phyloP scores from a whole-genome alignment of 2,329 filamentous ascomycete species.

The Aspergillus sergii region DNA sequence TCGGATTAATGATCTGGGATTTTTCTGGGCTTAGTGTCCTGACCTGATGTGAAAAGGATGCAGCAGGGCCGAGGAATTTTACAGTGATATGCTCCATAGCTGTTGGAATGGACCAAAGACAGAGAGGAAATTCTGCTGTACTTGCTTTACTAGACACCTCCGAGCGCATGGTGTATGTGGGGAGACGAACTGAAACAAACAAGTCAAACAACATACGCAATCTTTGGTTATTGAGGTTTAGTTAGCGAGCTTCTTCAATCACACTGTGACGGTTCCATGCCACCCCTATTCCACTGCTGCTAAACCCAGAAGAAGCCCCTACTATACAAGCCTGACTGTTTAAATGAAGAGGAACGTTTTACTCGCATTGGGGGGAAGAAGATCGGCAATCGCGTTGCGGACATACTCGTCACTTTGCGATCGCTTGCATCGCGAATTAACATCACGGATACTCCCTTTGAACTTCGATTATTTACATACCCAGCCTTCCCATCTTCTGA shows the following conservation, averaged over 20 bases:
- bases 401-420: conserved; percentile 39
- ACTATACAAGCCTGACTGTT: too few species aligned
- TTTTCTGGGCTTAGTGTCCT: conserved; percentile 17
- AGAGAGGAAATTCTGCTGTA: background rate
- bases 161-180: background rate
- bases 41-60: conserved; percentile 72
- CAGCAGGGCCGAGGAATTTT: conserved; percentile 65
- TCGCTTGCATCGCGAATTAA: conserved; percentile 48
- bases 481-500: conserved; percentile 67
- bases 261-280: background rate
- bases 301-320: too few species aligned
- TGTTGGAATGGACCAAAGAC: background rate
- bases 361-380: conserved; percentile 8
- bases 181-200: conserved; percentile 19
- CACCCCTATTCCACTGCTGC: background rate
- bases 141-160: background rate
- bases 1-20: conserved; percentile 23
- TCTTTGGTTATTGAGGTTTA: too few species aligned
- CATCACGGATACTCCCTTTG: conserved; percentile 51
- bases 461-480: conserved; percentile 62
- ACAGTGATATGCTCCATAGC: conserved; percentile 33
- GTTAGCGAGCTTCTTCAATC: too few species aligned
- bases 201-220: conserved; percentile 22
- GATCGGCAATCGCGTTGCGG: conserved; percentile 12
- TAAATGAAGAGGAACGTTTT: background rate